Evolutionary conservation across 2,329 filamentous ascomycete genomes (phyloP).

Genomic region (Daldinia sp.): DNA sequence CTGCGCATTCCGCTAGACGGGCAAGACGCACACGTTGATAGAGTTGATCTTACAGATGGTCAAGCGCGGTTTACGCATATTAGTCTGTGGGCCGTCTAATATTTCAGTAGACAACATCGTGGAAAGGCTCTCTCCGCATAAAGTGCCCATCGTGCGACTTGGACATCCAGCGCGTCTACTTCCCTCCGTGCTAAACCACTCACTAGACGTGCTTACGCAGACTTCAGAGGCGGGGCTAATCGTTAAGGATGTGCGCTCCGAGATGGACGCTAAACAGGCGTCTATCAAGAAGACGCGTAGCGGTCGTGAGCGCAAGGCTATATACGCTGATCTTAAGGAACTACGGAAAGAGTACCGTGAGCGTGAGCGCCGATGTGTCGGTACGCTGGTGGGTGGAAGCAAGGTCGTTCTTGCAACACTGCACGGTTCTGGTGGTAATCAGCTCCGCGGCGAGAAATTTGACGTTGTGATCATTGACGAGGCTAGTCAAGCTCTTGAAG

Average conservation of each 20-base stretch:
- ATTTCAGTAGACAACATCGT: conserved; percentile 99
- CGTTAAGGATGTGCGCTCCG: conserved; percentile 86
- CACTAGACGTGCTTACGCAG: conserved; percentile 87
- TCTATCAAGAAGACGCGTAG: conserved; percentile 87
- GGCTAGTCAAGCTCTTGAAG: conserved; percentile 93
- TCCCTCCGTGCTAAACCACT: conserved; percentile 87
- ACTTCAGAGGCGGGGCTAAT: conserved; percentile 90
- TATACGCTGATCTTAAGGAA: conserved; percentile 86
- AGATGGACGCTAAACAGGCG: conserved; percentile 92
- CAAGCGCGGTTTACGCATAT: conserved; percentile 73
- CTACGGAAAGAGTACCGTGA: conserved; percentile 88
- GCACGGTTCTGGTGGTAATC: conserved; percentile 87
- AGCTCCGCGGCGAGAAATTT: conserved; percentile 81
- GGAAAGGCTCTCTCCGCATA: conserved; percentile 84
- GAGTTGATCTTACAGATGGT: conserved; percentile 94
- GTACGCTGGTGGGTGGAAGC: conserved; percentile 75
- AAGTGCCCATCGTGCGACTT: conserved; percentile 85
- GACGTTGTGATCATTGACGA: conserved; percentile 97
- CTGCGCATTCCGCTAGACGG: conserved; percentile 65
- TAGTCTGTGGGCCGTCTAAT: conserved; percentile 97
- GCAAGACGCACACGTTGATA: conserved; percentile 95
- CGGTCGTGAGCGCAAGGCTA: conserved; percentile 78
- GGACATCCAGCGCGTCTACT: conserved; percentile 92
- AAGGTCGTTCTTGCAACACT: conserved; percentile 92
- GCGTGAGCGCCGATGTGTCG: conserved; percentile 82